phyloP scores from a whole-genome alignment of 2,329 filamentous ascomycete genomes.

The Verticillium klebahnii region DNA sequence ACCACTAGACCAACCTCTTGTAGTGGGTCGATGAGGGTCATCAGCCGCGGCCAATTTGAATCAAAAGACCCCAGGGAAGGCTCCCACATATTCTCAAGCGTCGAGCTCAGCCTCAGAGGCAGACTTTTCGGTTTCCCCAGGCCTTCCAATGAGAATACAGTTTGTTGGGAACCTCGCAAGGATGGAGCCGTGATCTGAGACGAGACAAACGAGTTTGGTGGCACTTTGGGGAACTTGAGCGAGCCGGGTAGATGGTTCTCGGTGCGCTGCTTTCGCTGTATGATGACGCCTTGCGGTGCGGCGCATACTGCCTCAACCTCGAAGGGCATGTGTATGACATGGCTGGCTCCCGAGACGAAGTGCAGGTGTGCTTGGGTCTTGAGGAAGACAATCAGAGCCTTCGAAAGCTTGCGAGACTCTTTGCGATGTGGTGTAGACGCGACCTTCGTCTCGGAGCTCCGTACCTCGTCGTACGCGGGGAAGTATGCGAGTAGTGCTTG shows the following conservation, averaged over 20 bases:
- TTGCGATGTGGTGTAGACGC: constrained; percentile 7
- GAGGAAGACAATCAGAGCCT: constrained; percentile 84
- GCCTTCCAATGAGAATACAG: constrained; percentile 52
- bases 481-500: constrained; percentile 86
- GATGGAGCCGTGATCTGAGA: constrained; percentile 57
- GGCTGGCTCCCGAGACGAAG: constrained; percentile 80
- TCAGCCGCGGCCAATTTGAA: constrained; percentile 67
- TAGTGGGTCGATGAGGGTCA: constrained; percentile 80
- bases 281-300: constrained; percentile 74
- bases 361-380: constrained; percentile 92
- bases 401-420: constrained; percentile 33
- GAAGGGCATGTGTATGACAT: constrained; percentile 91
- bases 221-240: constrained; percentile 56
- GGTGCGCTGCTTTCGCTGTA: constrained; percentile 70
- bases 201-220: constrained; percentile 79
- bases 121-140: constrained; percentile 51
- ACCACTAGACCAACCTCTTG: constrained; percentile 82
- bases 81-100: constrained; percentile 56
- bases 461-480: constrained; percentile 45
- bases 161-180: constrained; percentile 40
- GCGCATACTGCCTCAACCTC: constrained; percentile 86
- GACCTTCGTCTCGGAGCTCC: constrained; percentile 8
- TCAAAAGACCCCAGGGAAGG: constrained; percentile 44
- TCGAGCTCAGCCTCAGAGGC: constrained; percentile 46
- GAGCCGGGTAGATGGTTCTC: constrained; percentile 47